Evolutionary conservation across 2,329 filamentous ascomycete genomes (phyloP), one percentile per base, ranked within the genome.

Genomic region (Rutstroemia sp.): DNA sequence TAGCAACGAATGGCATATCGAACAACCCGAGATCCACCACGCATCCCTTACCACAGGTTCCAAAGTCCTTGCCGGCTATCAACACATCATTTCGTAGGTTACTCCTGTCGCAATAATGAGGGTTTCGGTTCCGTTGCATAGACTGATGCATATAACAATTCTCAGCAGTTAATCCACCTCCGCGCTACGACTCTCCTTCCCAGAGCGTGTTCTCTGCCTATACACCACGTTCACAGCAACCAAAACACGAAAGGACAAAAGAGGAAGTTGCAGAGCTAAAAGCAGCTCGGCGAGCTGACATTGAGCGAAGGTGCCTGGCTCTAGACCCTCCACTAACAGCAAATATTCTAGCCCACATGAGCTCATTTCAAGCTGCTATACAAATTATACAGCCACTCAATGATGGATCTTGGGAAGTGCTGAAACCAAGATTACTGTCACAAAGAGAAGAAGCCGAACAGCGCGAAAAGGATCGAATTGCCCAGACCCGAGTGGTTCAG

Each of bases 331-430:
- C 88, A 1, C 73, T 92, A 56, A 72, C 75, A 49, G 72, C 83
- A 41, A 77, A 76, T 61, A 75, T 88, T 44, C 74, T 92, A 57
- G 78, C 79, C 55, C 83, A 86, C 65, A 88, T 90, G 71, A 79
- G 87, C 48, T 83, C 87, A 1, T 92, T 90, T 69, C 82, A 86
- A 66, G 86, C 86, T 39, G 85, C 88, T 30, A 79, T 88, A 47
- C 82, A 88, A 61, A 86, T 90, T 39, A 80, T 81, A 9, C 77
- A 80, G 23, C 83, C 85, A 19, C 74, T 92, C 63, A 84, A 81
- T 61, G 86, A 90, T 58, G 74, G 76, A 54, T 81, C 84, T 3
- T 92, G 88, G 88, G 79, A 81, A 51, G 72, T 86, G 52, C 74
- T 92, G 38, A 82, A 83, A 63, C 82, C 84, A 49, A 82, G 84